Evolutionary conservation across 208 protist species (phyloP).

Genomic region (Trypanosoma scelopori): DNA sequence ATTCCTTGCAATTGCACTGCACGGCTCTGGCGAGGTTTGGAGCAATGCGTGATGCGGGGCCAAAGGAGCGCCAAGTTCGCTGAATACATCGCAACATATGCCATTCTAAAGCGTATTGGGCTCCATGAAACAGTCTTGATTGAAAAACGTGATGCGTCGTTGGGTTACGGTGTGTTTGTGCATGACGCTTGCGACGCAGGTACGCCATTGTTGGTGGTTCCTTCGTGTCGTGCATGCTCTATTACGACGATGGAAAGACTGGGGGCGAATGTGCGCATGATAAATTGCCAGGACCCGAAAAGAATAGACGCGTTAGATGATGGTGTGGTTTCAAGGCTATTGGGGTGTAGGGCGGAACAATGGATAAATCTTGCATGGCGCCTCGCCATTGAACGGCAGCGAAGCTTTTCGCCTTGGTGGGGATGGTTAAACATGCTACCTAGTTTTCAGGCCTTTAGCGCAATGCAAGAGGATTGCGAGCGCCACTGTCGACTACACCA

Average conservation of each 20-base stretch:
- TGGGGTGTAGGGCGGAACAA: conserved; percentile 29
- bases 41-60: conserved; percentile 32
- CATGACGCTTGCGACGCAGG: conserved; percentile 80
- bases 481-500: conserved; percentile 69
- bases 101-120: conserved; percentile 74
- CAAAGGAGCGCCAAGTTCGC: conserved; percentile 72
- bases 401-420: conserved; percentile 73
- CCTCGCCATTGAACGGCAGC: conserved; percentile 74
- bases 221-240: conserved; percentile 52
- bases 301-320: conserved; percentile 26
- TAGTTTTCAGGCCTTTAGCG: conserved; percentile 32
- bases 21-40: not conserved
- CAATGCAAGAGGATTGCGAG: conserved; percentile 38
- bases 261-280: conserved; percentile 31
- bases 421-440: conserved; percentile 82
- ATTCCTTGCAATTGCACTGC: not conserved
- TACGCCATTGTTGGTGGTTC: conserved; percentile 79
- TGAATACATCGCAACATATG: conserved; percentile 86
- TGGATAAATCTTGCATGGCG: conserved; percentile 82
- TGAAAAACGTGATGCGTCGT: conserved; percentile 74
- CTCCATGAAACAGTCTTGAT: conserved; percentile 80
- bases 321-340: conserved; percentile 61
- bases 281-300: conserved; percentile 1
- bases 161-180: conserved; percentile 78
- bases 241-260: conserved; percentile 51